Conservation (phyloP, 164 flowering plant species). For the Chimonanthus praecox region DNA sequence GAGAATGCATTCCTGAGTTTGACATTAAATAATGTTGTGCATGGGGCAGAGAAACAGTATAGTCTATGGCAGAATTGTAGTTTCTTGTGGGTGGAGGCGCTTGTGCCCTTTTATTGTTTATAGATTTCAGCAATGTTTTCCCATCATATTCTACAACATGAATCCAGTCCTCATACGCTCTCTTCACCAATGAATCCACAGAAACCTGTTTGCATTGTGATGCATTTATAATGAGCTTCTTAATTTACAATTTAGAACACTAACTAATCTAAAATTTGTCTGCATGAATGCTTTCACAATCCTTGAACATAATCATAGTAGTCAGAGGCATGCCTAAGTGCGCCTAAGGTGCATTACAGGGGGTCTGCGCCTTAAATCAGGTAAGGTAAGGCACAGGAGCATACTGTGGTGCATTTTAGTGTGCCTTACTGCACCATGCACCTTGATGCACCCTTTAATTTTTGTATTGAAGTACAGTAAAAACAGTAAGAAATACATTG, state of each 20-base stretch:
- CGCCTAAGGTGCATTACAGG: too few relatives aligned
- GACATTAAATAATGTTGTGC: conserved; percentile 23
- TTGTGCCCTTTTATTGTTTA: conserved; percentile 12
- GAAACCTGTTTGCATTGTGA: conserved; percentile 29
- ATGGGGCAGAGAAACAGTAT: conserved; percentile 6
- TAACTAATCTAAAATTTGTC: too few relatives aligned
- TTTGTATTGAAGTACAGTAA: too few relatives aligned
- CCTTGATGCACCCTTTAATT: too few relatives aligned
- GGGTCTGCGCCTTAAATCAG: too few relatives aligned
- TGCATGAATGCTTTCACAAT: too few relatives aligned
- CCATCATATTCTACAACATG: conserved; percentile 54
- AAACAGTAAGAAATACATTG: too few relatives aligned
- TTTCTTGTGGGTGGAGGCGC: conserved; percentile 11
- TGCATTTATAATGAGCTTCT: not conserved
- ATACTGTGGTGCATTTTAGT: too few relatives aligned
- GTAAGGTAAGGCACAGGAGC: too few relatives aligned
- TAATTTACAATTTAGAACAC: not conserved
- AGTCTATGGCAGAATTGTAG: conserved; percentile 9
- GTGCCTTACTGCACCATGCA: too few relatives aligned
- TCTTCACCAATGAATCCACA: conserved; percentile 41
- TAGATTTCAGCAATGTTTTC: conserved; percentile 29
- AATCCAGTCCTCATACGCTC: conserved; percentile 52
- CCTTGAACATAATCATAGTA: not conserved
- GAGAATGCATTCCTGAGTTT: conserved; percentile 20
- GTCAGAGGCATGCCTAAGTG: too few relatives aligned